A percentile compares a stretch with the other conserved stretches of the same genome.
Conservation (phyloP, 805 yeast genomes). For the Komagataella mondaviorum region DNA sequence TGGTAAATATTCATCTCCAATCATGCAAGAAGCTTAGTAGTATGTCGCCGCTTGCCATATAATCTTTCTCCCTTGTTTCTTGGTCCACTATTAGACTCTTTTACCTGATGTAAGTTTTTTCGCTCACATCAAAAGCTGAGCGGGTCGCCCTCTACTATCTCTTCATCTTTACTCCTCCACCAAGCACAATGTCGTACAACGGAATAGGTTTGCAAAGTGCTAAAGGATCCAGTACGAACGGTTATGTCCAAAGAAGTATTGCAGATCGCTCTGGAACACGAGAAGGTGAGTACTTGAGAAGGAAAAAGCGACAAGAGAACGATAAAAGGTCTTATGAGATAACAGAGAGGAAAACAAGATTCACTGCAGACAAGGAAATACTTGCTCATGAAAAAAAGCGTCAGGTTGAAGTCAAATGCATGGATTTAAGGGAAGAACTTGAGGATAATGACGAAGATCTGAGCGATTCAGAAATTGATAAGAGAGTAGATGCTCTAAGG, state of each 20-base stretch:
- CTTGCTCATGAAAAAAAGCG: constrained; percentile 22
- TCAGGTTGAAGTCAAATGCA: constrained; percentile 28
- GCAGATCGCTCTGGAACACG: constrained; percentile 13
- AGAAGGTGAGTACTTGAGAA: constrained; percentile 22
- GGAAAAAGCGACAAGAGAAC: constrained; percentile 17
- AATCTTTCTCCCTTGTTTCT: not conserved
- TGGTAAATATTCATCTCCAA: too few species aligned
- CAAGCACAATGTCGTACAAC: constrained; percentile 33
- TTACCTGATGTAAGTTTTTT: too few species aligned
- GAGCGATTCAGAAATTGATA: constrained; percentile 22
- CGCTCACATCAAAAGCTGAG: not conserved
- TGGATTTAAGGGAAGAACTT: constrained; percentile 34
- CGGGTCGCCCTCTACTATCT: not conserved
- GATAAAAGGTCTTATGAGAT: constrained; percentile 7
- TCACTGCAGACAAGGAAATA: constrained; percentile 14
- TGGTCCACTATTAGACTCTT: not conserved
- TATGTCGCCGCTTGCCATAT: not conserved
- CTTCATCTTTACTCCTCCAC: not conserved
- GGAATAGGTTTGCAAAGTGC: constrained; percentile 45
- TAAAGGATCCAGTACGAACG: constrained; percentile 53
- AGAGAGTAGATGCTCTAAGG: constrained; percentile 15
- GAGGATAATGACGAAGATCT: constrained; percentile 28
- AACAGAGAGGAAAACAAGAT: constrained; percentile 3
- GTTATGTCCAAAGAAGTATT: constrained; percentile 36
- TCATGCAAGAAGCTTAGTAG: not conserved